These are phyloP conservation scores for Prunus armeniaca DNA, from an alignment of 306 rosid species.

Conservation along the genomic window DNA sequence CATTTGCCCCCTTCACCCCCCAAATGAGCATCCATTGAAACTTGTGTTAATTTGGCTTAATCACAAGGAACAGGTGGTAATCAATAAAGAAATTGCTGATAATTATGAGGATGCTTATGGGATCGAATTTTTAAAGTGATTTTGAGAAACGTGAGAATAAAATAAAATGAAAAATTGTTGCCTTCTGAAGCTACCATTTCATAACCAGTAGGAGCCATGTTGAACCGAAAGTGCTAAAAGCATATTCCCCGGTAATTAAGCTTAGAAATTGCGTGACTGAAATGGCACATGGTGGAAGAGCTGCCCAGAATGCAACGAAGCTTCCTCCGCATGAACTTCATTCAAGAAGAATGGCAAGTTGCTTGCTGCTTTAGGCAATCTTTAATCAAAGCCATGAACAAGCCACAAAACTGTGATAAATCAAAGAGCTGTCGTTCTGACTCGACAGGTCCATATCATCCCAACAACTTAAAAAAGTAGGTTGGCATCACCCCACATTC, in stretches of 20 bases:
- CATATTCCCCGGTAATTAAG: no score
- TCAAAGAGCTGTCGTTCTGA: background rate
- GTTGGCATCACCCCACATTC: background rate
- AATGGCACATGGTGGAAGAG: background rate
- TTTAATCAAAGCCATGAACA: background rate
- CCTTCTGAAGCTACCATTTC: no score
- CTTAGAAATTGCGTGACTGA: no score
- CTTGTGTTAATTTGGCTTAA: background rate
- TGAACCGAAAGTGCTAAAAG: background rate
- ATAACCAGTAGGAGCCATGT: no score
- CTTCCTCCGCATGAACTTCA: background rate
- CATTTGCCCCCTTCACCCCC: background rate
- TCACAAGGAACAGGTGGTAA: background rate
- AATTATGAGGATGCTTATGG: background rate
- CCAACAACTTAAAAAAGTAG: background rate
- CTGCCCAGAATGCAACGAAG: conserved; percentile 1
- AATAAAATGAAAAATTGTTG: no score
- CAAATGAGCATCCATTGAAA: background rate
- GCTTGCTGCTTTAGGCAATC: no score
- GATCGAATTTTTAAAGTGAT: background rate
- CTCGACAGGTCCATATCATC: background rate
- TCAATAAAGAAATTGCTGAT: background rate
- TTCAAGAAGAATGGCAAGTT: no score
- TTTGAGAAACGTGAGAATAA: no score
- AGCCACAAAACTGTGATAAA: background rate